Percentiles rank a stretch among this genome's conserved stretches.
Evolutionary conservation across 108 stramenopile species (phyloP).

Genomic region (Discostella stelligeroides): DNA sequence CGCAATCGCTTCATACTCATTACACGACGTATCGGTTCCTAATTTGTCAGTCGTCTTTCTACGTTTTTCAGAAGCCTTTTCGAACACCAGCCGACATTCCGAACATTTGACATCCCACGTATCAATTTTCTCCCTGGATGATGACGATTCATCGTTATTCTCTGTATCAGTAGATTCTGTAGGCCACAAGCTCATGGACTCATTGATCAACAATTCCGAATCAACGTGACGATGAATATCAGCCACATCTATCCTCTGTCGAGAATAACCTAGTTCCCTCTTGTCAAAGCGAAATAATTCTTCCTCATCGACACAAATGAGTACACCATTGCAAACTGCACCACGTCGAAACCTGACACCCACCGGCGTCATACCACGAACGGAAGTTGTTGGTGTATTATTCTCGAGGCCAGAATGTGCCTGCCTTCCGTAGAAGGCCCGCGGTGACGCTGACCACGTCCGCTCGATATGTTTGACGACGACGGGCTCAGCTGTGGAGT

Average conservation of each 20-base stretch:
- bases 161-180: slow-evolving; percentile 9
- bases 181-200: slow-evolving; percentile 1
- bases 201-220: slow-evolving; percentile 4
- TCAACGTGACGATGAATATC: slow-evolving; percentile 40
- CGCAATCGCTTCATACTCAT: slow-evolving; percentile 11
- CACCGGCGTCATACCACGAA: slow-evolving; percentile 56
- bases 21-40: neutral
- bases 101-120: slow-evolving; percentile 18
- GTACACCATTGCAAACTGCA: slow-evolving; percentile 62
- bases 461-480: slow-evolving; percentile 54
- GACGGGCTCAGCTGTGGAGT: slow-evolving; percentile 51
- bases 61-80: slow-evolving; percentile 27
- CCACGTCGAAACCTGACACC: slow-evolving; percentile 54
- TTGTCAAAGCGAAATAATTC: slow-evolving; percentile 61
- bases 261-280: slow-evolving; percentile 66
- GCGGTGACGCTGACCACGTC: slow-evolving; percentile 67
- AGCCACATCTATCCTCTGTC: slow-evolving; percentile 46
- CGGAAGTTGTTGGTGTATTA: neutral
- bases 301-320: slow-evolving; percentile 54
- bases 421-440: slow-evolving; percentile 17
- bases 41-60: neutral
- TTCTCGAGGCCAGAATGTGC: neutral
- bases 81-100: slow-evolving; percentile 31
- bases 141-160: neutral
- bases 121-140: slow-evolving; percentile 9